Evolutionary conservation across 2,329 filamentous ascomycete species (phyloP).

Genomic region (Bipolaris cookei): DNA sequence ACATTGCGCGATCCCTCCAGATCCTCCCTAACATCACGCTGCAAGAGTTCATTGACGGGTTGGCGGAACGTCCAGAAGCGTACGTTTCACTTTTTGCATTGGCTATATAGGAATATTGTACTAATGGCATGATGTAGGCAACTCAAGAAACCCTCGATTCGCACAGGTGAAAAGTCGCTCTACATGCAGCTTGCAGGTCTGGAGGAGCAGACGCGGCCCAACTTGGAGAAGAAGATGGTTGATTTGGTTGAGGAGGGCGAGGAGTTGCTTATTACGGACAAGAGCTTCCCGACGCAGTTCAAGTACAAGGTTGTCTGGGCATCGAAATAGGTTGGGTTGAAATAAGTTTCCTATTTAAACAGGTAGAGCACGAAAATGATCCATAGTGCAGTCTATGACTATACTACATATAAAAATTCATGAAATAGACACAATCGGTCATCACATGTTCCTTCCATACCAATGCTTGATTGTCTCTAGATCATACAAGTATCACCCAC

Average conservation of each 20-base stretch:
- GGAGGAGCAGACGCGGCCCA: constrained; percentile 82
- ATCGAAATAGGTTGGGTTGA: constrained; percentile 1
- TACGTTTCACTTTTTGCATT: constrained; percentile 33
- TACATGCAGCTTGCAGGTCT: constrained; percentile 89
- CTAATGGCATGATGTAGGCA: constrained; percentile 57
- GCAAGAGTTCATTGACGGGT: constrained; percentile 81
- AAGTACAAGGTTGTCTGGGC: constrained; percentile 63
- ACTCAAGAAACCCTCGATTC: constrained; percentile 89
- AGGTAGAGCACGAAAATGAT: not conserved
- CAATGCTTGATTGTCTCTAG: not conserved
- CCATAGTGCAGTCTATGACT: not conserved
- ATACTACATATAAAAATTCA: not conserved
- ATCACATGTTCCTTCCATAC: not conserved
- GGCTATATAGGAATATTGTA: not conserved
- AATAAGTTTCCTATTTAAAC: not conserved
- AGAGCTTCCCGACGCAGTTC: constrained; percentile 80
- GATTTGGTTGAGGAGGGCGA: constrained; percentile 82
- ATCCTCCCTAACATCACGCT: constrained; percentile 76
- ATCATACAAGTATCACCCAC: constrained; percentile 17
- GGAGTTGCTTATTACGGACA: constrained; percentile 90
- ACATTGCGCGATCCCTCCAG: constrained; percentile 74
- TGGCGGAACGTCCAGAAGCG: constrained; percentile 82
- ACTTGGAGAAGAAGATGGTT: constrained; percentile 76
- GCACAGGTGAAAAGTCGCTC: constrained; percentile 79
- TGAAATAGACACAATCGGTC: not conserved